Base-by-base conservation (phyloP, 352 stramenopile species). In the Phytophthora fragariae region DNA sequence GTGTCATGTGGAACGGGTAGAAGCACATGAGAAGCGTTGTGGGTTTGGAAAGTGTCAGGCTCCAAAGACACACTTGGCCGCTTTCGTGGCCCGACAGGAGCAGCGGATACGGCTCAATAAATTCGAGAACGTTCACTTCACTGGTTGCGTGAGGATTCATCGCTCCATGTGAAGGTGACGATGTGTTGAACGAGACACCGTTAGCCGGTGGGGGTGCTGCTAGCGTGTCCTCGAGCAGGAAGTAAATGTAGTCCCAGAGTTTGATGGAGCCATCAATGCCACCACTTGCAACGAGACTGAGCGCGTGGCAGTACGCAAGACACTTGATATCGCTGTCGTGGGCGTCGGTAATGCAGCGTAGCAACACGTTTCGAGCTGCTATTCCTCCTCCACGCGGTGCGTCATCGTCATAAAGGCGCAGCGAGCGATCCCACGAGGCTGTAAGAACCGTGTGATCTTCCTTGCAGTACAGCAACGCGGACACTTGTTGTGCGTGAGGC, bases 211-310 rank as follows among this genome's bases (percentile, higher is more conserved):
- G 1, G 2, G 65, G 62, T 27, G 72, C 57, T 0, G 55, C 71
- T 53, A 85, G 91, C 21, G 70, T 80, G 33, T 94, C 85, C 53
- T 95, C 88, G 0, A 94, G 80, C 15, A 95, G 66, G 46, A 95
- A 95, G 57, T 92, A 95, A 56, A 95, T 83, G 54, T 94, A 94
- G 72, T 95, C 88, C 88, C 88, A 95, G n/a, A 95, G 85, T 63
- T 95, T 93, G 59, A 95, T 89, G 11, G 56, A 46, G 10, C 85
- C 86, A 33, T 94, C 86, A 0, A 79, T 82, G 12, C 82, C 82
- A 15, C 84, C 88, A 14, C 84, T 94, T 0, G 76, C 88, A 7
- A 94, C 76, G 0, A 95, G 67, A 15, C 84, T 85, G 62, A 95
- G 73, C 3, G 85, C 74, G 57, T 93, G 90, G 53, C 84, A 94